Base-by-base conservation (phyloP, 1,139 yeast species). In the Hyphopichia buzzinii region DNA sequence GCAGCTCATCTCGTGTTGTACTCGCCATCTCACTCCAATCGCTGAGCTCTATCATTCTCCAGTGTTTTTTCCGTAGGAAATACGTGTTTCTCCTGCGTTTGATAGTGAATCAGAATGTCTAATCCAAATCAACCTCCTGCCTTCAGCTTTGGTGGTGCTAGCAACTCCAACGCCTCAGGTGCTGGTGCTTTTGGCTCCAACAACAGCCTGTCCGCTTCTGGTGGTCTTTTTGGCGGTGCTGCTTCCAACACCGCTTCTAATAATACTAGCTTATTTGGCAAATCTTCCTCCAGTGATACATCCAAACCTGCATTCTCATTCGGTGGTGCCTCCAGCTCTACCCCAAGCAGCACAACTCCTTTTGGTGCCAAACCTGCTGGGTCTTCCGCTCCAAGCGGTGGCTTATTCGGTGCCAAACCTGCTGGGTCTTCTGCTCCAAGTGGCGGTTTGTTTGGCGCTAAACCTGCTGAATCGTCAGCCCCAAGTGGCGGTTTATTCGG, bases 401-500 rank as follows among this genome's bases (percentile, higher is more conserved):
- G 48, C 10, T 38, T 50, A 26, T 50, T 59, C 39, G 67, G 65
- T 3, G 46, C 60, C 11, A 54, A 48, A 34, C 43, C 52, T 3
- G 40, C 38, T 7, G 37, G 38, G 23, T 11, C 39, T 15, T 44
- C 51, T 4, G 44, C 48, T 35, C 43, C 24, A 38, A 42, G 15
- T 31, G 37, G 34, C 15, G 35, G 35, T 4, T 19, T 29, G 14
- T 29, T 29, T 19, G 31, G 31, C 8, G 24, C 15, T 10, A 39
- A 53, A 11, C 44, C 48, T 37, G 35, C 42, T 11, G 23, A 6
- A 19, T 7, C 6, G 8, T 7, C 23, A 7, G 12, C 46, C 13
- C 17, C 43, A 12, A 11, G 14, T 11, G 54, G 55, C n/a, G 50
- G 48, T 8, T 38, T 50, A 27, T 50, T 59, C 39, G 65, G 67